Evolutionary conservation across 805 yeast genomes (phyloP), one percentile per base, ranked within the genome.

Genomic region (Jamesozyma lodderae): DNA sequence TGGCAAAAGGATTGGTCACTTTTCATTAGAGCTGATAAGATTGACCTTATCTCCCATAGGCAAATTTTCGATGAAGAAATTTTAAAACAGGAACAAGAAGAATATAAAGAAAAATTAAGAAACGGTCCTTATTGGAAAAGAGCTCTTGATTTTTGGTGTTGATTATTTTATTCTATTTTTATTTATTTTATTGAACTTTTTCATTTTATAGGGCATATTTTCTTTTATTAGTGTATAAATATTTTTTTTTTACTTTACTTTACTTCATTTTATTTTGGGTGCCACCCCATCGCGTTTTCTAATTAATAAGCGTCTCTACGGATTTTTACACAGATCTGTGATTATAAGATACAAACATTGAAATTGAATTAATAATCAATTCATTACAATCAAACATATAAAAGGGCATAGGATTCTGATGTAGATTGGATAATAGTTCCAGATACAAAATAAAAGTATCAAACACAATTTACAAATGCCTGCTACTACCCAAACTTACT

Each of bases 1-100:
- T 71, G 69, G 68, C 64, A 62, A 41, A 68, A 58, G 43, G 69
- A 69, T 44, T 70, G 72, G 69, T 56, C 46, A 21, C 31, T 59
- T 19, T 55, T 46, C 26, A 58, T 60, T 30, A 57, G 55, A 23
- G 50, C 58, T 8, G 47, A 55, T 24, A 48, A 60, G 26, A 49
- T 60, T 22, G 64, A 60, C 46, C 35, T 60, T 20, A 45, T 45
- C n/a, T 33, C 45, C 2, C 49, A 51, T 25, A 59, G 66, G 46
- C 55, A 49, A 15, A 46, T 60, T 6, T 60, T 49, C 26, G 63
- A 60, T 38, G 61, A 57, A 39, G 64, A 59, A 18, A 33, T 55
- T 6, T 32, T 60, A 18, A 52, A 40, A 38, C 62, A 60, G 42
- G 66, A 60, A 41, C 57, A 51, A 35, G 56, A 49, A 35, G 64